Percentiles rank a stretch among this genome's conserved stretches.
These are phyloP conservation scores for Daldinia grandis DNA, from an alignment of 495 filamentous ascomycete species.

Conservation along the genomic window DNA sequence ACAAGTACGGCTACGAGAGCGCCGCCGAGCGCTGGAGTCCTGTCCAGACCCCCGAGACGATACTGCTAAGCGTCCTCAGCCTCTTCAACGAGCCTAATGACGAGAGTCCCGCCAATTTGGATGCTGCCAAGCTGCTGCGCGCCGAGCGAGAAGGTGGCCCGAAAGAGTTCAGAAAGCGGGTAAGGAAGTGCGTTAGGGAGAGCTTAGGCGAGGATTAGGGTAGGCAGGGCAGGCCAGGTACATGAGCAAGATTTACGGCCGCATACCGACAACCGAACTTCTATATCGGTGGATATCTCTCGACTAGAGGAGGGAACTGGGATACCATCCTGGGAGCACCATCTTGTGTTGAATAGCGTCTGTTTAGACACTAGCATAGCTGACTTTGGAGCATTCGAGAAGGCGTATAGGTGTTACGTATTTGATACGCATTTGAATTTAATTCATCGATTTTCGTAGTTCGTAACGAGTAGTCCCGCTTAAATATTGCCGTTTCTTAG, in stretches of 20 bases:
- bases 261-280: neutral
- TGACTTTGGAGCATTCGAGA: slow-evolving; percentile 12
- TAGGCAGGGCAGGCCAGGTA: neutral
- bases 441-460: slow-evolving; percentile 5
- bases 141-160: slow-evolving; percentile 71
- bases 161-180: slow-evolving; percentile 78
- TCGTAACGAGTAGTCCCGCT: neutral
- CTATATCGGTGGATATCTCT: neutral
- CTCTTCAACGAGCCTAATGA: slow-evolving; percentile 94
- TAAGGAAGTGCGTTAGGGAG: slow-evolving; percentile 79
- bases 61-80: slow-evolving; percentile 89
- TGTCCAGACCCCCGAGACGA: slow-evolving; percentile 97
- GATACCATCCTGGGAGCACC: neutral
- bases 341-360: neutral
- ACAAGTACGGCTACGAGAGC: slow-evolving; percentile 93
- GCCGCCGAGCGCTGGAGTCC: slow-evolving; percentile 95
- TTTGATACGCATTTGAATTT: slow-evolving; percentile 2
- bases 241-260: neutral
- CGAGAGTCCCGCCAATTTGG: slow-evolving; percentile 94
- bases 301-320: neutral
- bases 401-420: slow-evolving; percentile 8
- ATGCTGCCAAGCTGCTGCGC: slow-evolving; percentile 87
- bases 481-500: slow-evolving; percentile 9
- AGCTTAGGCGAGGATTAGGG: slow-evolving; percentile 76
- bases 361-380: slow-evolving; percentile 12